Percentiles rank a stretch among this genome's conserved stretches.
phyloP scores from a whole-genome alignment of 148 eudicot species.

The Fagopyrum esculentum region DNA sequence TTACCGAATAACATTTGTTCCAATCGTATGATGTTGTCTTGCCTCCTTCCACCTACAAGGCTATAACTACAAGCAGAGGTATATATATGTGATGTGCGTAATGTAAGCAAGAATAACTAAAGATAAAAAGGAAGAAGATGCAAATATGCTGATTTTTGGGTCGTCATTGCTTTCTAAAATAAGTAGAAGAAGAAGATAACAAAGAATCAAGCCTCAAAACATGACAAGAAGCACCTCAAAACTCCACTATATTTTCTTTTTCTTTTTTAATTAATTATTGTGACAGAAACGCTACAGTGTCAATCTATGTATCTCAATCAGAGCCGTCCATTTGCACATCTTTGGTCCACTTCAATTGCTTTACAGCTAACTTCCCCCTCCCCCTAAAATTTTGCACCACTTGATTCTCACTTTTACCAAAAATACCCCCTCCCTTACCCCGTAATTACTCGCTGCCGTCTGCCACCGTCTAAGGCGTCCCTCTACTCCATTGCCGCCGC shows the following conservation, averaged over 20 bases:
- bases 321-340: constrained; percentile 4
- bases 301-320: background rate
- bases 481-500: too few species aligned
- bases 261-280: background rate
- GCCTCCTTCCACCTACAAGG: too few species aligned
- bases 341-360: constrained; percentile 2
- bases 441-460: background rate
- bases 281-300: background rate
- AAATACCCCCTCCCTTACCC: background rate
- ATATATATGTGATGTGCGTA: too few species aligned
- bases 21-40: too few species aligned
- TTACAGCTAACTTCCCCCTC: constrained; percentile 2
- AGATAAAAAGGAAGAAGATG: background rate
- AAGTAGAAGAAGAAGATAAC: too few species aligned
- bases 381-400: constrained; percentile 16
- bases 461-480: background rate
- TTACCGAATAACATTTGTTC: too few species aligned
- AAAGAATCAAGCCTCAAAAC: background rate
- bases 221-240: constrained; percentile 1
- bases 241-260: background rate
- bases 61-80: too few species aligned
- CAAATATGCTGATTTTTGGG: background rate
- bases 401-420: background rate
- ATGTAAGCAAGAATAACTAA: background rate
- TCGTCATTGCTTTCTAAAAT: background rate